Base-by-base conservation (phyloP, 208 protist genomes). In the Blechomonas ayalai region DNA sequence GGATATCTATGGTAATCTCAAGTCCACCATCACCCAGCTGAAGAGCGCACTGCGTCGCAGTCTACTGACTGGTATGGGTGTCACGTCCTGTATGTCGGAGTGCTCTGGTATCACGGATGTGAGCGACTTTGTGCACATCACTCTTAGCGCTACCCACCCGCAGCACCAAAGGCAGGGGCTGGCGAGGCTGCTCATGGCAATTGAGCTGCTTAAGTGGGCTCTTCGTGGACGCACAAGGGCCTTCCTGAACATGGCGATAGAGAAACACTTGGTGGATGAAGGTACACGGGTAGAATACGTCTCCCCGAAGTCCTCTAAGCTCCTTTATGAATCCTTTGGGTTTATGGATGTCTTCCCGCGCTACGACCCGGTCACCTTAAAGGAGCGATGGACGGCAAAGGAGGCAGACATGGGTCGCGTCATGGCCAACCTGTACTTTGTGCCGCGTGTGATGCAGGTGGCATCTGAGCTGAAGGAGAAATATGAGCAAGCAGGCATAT, bases 171-270 rank as follows among this genome's bases (percentile, higher is more conserved):
- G 67, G 3, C 28, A 55, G 13, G 71, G 75, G 3, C 73, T 91
- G 7, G 82, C 82, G 6, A 46, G 59, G 5, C 63, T 85, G 42
- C 61, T 91, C 9, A 78, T 91, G 71, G 38, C 64, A 40, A 48
- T 88, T 38, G 82, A 91, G 6, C 60, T 91, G 13, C 48, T 85
- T 7, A 76, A 77, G 37, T 91, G 82, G 82, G 71, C 65, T 9
- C 62, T 88, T 23, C 74, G 82, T 8, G 82, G 82, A n/a, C 78
- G 82, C 24, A 62, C 59, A 3, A 66, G 75, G 1, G 67, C 73
- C 9, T 88, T 80, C 37, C 46, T 91, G 29, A 91, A 91, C 45
- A 91, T 91, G 82, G 82, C 82, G 10, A 61, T 91, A 15, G 78
- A 91, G 34, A 91, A 91, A 56, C 51, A 37, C n/a, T 44, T 88